These are phyloP conservation scores for Acmispon strigosus DNA, from an alignment of 306 rosid species.

Conservation along the genomic window DNA sequence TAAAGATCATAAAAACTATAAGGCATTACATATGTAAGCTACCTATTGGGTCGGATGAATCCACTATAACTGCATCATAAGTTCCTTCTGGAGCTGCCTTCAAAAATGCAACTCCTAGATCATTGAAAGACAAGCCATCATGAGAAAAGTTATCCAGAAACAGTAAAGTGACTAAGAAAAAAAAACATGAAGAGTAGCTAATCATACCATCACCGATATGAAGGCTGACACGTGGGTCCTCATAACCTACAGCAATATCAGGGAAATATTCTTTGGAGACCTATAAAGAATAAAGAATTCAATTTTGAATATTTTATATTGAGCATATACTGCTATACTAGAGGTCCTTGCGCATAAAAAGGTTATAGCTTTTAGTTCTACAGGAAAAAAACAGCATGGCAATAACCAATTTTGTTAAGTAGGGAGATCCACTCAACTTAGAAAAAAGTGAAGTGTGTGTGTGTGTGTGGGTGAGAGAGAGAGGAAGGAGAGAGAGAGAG, in stretches of 20 bases:
- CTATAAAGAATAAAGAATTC: conserved; percentile 33
- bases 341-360: background rate
- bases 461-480: background rate
- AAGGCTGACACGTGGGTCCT: conserved; percentile 83
- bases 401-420: background rate
- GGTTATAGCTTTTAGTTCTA: background rate
- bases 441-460: background rate
- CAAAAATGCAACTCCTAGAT: conserved; percentile 85
- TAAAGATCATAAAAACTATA: background rate
- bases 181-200: background rate
- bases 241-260: conserved; percentile 65
- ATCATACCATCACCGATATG: conserved; percentile 83
- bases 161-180: background rate
- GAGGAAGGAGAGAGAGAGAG: background rate
- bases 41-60: conserved; percentile 98
- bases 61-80: conserved; percentile 91
- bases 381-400: background rate
- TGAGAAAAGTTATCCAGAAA: background rate
- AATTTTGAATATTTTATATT: background rate
- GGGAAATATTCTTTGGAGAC: conserved; percentile 88
- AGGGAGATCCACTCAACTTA: background rate
- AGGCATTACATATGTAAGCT: background rate
- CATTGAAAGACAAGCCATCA: conserved; percentile 19
- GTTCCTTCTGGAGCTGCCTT: conserved; percentile 83
- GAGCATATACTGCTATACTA: background rate